phyloP scores from a whole-genome alignment of 2,329 filamentous ascomycete species.

The Aspergillus luchuensis region DNA sequence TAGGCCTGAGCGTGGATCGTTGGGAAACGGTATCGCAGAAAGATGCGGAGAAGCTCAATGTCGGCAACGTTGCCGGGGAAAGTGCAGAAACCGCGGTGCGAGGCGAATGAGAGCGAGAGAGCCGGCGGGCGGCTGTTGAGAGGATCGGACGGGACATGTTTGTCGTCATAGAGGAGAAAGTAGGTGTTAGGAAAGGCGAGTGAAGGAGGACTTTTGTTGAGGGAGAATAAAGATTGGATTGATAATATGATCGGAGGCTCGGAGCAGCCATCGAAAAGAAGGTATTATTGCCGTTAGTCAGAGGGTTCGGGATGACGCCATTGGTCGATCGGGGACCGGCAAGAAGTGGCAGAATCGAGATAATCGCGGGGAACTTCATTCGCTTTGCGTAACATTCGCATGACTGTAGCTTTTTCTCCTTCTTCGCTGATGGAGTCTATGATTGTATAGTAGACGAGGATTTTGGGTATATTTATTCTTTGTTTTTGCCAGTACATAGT shows the following conservation, averaged over 20 bases:
- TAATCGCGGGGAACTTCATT: constrained; percentile 14
- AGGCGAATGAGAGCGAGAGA: constrained; percentile 23
- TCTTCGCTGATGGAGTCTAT: neutral
- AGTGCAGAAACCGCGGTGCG: constrained; percentile 20
- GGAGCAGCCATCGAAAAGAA: constrained; percentile 17
- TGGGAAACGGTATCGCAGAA: constrained; percentile 26
- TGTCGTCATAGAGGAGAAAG: neutral
- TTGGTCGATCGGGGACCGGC: constrained; percentile 32
- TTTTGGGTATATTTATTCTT: neutral
- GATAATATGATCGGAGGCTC: constrained; percentile 25
- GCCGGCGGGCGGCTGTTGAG: constrained; percentile 27
- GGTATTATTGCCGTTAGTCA: constrained; percentile 30
- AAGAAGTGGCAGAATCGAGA: constrained; percentile 29
- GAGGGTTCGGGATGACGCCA: constrained; percentile 27
- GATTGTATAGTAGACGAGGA: neutral
- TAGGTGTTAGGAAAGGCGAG: neutral
- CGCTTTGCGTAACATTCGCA: neutral
- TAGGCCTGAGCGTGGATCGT: constrained; percentile 15
- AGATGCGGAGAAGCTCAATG: constrained; percentile 33
- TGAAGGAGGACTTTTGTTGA: constrained; percentile 4
- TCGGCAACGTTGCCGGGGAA: constrained; percentile 25
- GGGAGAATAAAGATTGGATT: constrained; percentile 7
- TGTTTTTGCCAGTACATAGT: neutral
- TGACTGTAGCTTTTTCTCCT: neutral
- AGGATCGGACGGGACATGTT: constrained; percentile 36